phyloP scores from a whole-genome alignment of 768 basidiomycete genomes.

The Harrya chromipes region DNA sequence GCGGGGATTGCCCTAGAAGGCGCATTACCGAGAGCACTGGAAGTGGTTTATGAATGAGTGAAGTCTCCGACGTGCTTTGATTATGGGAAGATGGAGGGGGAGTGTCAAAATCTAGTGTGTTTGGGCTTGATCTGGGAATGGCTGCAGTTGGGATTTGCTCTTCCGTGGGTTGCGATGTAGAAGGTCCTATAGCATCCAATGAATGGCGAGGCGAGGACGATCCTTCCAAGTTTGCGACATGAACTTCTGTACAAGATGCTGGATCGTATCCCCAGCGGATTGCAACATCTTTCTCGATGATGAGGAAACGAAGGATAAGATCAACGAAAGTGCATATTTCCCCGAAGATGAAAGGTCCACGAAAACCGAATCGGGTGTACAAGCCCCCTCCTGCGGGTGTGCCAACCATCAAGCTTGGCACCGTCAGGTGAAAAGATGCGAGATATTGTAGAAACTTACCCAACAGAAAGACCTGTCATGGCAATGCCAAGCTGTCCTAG shows the following conservation, averaged over 20 bases:
- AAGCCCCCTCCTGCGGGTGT: slow-evolving; percentile 57
- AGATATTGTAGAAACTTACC: slow-evolving; percentile 32
- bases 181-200: not conserved
- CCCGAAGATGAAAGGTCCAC: slow-evolving; percentile 57
- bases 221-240: slow-evolving; percentile 7
- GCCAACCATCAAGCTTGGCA: slow-evolving; percentile 46
- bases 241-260: slow-evolving; percentile 14
- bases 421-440: not conserved
- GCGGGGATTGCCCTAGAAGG: slow-evolving; percentile 42
- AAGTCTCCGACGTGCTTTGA: slow-evolving; percentile 2
- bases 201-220: not conserved
- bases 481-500: slow-evolving; percentile 59
- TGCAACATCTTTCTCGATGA: slow-evolving; percentile 56
- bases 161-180: not conserved
- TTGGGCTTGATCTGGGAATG: not conserved
- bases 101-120: not conserved
- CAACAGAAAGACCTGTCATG: slow-evolving; percentile 55
- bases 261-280: slow-evolving; percentile 48
- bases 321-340: slow-evolving; percentile 47
- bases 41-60: slow-evolving; percentile 24
- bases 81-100: not conserved
- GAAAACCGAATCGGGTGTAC: slow-evolving; percentile 54
- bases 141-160: not conserved
- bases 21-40: slow-evolving; percentile 42
- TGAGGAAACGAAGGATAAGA: slow-evolving; percentile 49